These are phyloP conservation scores for Candida mesenterica DNA, from an alignment of 1,139 yeast genomes.

Conservation along the genomic window DNA sequence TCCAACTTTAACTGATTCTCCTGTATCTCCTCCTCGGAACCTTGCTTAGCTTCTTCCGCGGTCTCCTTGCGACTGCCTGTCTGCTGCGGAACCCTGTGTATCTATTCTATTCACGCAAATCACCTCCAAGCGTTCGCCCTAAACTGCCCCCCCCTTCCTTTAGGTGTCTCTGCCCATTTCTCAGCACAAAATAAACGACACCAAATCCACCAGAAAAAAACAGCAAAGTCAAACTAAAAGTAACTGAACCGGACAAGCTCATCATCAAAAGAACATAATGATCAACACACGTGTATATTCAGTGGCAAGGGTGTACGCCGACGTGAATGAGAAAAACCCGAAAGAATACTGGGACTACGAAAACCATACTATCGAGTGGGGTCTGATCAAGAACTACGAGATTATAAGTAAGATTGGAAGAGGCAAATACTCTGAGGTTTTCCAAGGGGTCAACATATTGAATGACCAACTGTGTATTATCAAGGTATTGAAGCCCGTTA, in stretches of 20 bases:
- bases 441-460: conserved; percentile 58
- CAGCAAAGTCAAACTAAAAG: background rate
- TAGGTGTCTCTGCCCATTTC: too few relatives aligned
- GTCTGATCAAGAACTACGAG: conserved; percentile 76
- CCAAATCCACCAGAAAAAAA: too few relatives aligned
- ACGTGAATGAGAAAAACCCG: conserved; percentile 77
- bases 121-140: too few relatives aligned
- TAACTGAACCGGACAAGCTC: background rate
- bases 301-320: conserved; percentile 84
- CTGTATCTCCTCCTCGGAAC: too few relatives aligned
- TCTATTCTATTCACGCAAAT: too few relatives aligned
- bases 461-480: conserved; percentile 59
- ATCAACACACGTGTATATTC: conserved; percentile 43
- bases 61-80: too few relatives aligned
- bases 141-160: too few relatives aligned
- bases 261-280: background rate
- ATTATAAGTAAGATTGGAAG: conserved; percentile 91
- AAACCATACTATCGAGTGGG: conserved; percentile 68
- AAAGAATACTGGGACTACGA: conserved; percentile 94
- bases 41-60: too few relatives aligned
- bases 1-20: too few relatives aligned
- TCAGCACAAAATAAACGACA: too few relatives aligned
- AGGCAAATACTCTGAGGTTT: conserved; percentile 97
- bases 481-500: conserved; percentile 77
- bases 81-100: too few relatives aligned